A percentile compares a stretch with the other conserved stretches of the same genome.
phyloP scores from a whole-genome alignment of 139 green algal genomes.

The Edaphochlamys debaryana region DNA sequence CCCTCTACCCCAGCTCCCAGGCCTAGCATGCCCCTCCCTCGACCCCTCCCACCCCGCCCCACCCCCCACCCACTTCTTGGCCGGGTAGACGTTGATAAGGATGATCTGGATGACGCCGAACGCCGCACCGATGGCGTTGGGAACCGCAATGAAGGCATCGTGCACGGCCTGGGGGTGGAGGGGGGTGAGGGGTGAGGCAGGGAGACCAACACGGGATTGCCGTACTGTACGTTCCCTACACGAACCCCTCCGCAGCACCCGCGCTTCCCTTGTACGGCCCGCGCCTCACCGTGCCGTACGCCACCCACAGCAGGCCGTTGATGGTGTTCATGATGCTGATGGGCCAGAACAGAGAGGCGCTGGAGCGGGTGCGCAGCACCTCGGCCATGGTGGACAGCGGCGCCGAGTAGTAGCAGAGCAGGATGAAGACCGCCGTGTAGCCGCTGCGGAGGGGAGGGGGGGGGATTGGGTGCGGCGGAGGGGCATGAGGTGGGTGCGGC shows the following conservation, averaged over 20 bases:
- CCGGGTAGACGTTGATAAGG: conserved; percentile 43
- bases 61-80: conserved; percentile 12
- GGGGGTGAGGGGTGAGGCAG: too few species aligned
- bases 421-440: conserved; percentile 54
- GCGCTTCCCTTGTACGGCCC: too few species aligned
- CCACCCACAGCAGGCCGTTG: conserved; percentile 69
- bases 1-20: too few species aligned
- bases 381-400: conserved; percentile 66
- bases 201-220: too few species aligned
- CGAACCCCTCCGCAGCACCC: too few species aligned
- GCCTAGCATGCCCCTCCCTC: too few species aligned
- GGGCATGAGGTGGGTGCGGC: too few species aligned
- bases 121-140: conserved; percentile 50
- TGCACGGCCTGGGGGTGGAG: conserved; percentile 40
- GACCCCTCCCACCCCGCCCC: too few species aligned
- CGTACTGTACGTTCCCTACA: too few species aligned
- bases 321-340: conserved; percentile 66
- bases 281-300: conserved; percentile 44
- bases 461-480: background rate
- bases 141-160: conserved; percentile 56
- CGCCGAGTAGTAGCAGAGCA: conserved; percentile 73
- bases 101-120: conserved; percentile 56
- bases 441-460: conserved; percentile 12
- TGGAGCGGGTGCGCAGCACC: conserved; percentile 62
- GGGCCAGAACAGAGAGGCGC: conserved; percentile 61